These are phyloP conservation scores for Tetrapisispora taiwanensis DNA, from an alignment of 805 yeast species.

Conservation along the genomic window DNA sequence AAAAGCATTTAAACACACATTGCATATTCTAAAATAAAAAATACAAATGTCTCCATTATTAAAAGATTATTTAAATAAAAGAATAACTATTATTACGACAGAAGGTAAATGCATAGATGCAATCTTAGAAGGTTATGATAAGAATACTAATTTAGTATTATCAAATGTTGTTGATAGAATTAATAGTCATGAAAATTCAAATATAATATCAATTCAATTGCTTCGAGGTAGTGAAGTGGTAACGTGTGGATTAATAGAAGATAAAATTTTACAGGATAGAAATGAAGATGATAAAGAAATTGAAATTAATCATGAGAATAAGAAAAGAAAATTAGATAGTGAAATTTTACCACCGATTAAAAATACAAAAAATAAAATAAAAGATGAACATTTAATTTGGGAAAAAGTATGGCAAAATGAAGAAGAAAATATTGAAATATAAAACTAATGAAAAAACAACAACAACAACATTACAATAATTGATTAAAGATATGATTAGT, in stretches of 20 bases:
- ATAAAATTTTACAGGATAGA: too few relatives aligned
- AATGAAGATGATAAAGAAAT: background rate
- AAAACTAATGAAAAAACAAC: background rate
- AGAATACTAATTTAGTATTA: slow-evolving; percentile 50
- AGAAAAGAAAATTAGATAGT: background rate
- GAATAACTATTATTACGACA: slow-evolving; percentile 46
- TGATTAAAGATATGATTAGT: too few relatives aligned
- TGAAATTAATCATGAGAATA: background rate
- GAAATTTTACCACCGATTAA: slow-evolving; percentile 14
- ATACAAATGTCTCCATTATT: slow-evolving; percentile 28
- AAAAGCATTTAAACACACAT: too few relatives aligned
- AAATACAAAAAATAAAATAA: slow-evolving; percentile 19
- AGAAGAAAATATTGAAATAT: background rate
- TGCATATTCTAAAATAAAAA: too few relatives aligned
- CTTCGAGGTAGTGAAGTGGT: slow-evolving; percentile 28
- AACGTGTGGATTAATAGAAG: slow-evolving; percentile 20
- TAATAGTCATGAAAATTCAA: slow-evolving; percentile 24
- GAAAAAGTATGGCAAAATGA: slow-evolving; percentile 12
- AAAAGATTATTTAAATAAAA: slow-evolving; percentile 30
- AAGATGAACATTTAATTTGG: slow-evolving; percentile 24
- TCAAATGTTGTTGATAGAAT: slow-evolving; percentile 40
- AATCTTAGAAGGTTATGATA: slow-evolving; percentile 50
- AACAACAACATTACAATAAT: too few relatives aligned
- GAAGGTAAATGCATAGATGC: slow-evolving; percentile 47
- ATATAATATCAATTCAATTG: slow-evolving; percentile 12